Base-by-base conservation (phyloP, 768 basidiomycete species). In the Pleurotus tuoliensis region DNA sequence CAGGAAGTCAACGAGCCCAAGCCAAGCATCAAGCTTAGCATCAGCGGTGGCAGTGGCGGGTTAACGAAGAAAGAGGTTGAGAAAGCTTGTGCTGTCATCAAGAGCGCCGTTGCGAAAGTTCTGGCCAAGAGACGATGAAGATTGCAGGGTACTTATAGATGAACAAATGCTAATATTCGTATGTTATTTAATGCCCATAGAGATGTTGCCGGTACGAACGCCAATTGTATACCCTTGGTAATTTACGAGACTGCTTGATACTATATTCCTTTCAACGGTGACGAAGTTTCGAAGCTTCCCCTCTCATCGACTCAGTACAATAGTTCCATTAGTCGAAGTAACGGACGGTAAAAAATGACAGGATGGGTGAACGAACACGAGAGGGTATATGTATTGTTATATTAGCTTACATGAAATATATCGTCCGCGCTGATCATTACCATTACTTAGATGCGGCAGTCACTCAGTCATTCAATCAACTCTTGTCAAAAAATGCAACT, bases 11-110 rank as follows among this genome's bases (percentile, higher is more conserved):
- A 82, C 13, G 93, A 97, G 68, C 79, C 84, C 13, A 78, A 86
- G 46, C 94, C 97, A 38, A 92, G 89, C 63, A 84, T 98, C 58
- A 82, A 92, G 59, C 73, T 98, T n/a, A 87, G 88, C 20, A 73
- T 95, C 59, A 87, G 82, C 4, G 51, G 51, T 9, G 51, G 51
- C 20, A 53, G 38, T 22, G 82, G 86, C 12, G 93, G 84, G 12
- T 69, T 98, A 61, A 86, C 86, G 22, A 88, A 79, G 80, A 96
- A 95, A 73, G 97, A 98, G 63, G 83, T 86, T 55, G 94, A 97
- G 78, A 95, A 93, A 76, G 90, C 94, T 3, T 83, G 86, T 5
- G 73, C 72, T 20, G 80, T 89, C 16, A 70, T 99, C 56, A 92
- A 88, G 73, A 76, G 77, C 27, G 87, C 87, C 39, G 73, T 94